Evolutionary conservation across 2,329 filamentous ascomycete genomes (phyloP).

Genomic region (Aspergillus sp.): DNA sequence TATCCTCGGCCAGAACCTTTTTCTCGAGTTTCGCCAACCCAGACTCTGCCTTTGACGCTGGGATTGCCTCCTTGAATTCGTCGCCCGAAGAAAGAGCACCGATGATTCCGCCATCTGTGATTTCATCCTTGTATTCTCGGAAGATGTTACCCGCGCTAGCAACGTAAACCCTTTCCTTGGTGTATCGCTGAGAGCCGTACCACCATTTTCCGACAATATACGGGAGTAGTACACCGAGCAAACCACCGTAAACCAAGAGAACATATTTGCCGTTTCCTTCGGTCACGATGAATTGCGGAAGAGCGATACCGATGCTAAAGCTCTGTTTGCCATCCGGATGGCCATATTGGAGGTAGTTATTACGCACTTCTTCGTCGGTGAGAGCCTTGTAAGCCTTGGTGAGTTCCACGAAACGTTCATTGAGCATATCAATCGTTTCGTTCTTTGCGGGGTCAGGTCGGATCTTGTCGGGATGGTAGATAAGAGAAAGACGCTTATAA

Average conservation of each 20-base stretch:
- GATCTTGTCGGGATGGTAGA: slow-evolving; percentile 90
- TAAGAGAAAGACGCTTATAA: slow-evolving; percentile 83
- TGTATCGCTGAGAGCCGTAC: slow-evolving; percentile 93
- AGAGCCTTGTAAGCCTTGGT: slow-evolving; percentile 98
- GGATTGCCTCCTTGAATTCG: slow-evolving; percentile 76
- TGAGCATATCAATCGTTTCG: slow-evolving; percentile 80
- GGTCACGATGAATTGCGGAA: slow-evolving; percentile 88
- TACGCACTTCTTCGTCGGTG: slow-evolving; percentile 94
- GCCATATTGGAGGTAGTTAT: slow-evolving; percentile 94
- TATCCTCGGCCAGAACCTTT: slow-evolving; percentile 66
- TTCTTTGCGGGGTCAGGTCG: slow-evolving; percentile 82
- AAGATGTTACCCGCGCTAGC: slow-evolving; percentile 94
- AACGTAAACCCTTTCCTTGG: slow-evolving; percentile 89
- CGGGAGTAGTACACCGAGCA: slow-evolving; percentile 86
- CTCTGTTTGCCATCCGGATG: slow-evolving; percentile 98
- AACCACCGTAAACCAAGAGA: slow-evolving; percentile 79
- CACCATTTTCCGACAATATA: slow-evolving; percentile 97
- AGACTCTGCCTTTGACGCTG: slow-evolving; percentile 74
- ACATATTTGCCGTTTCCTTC: slow-evolving; percentile 97
- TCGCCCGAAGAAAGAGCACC: slow-evolving; percentile 79
- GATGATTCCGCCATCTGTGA: slow-evolving; percentile 77
- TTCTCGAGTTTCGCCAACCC: slow-evolving; percentile 83
- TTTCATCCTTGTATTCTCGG: slow-evolving; percentile 83
- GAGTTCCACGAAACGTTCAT: slow-evolving; percentile 87
- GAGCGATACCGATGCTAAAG: slow-evolving; percentile 94